These are phyloP conservation scores for Pichia manshurica DNA, from an alignment of 805 yeast genomes.

Conservation along the genomic window DNA sequence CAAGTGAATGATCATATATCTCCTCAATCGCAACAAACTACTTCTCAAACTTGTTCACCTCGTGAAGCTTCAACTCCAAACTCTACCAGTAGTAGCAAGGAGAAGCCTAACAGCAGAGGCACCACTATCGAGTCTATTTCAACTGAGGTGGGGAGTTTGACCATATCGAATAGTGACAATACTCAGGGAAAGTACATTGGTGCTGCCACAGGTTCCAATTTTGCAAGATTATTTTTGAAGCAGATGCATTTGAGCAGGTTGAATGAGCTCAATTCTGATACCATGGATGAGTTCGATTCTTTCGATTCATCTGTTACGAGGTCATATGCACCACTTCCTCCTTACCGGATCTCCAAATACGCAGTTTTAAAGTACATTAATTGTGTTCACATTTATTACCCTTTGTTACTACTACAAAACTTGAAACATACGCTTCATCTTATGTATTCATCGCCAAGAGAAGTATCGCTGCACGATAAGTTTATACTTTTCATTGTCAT, in stretches of 20 bases:
- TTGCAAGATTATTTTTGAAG: conserved; percentile 20
- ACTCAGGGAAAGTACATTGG: conserved; percentile 17
- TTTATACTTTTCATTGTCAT: conserved; percentile 20
- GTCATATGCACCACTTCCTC: conserved; percentile 23
- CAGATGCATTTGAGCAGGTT: conserved; percentile 19
- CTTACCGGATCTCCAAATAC: conserved; percentile 13
- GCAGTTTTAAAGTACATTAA: conserved; percentile 18
- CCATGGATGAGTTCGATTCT: conserved; percentile 12
- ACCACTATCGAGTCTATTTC: conserved; percentile 22
- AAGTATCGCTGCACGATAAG: conserved; percentile 19
- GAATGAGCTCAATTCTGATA: conserved; percentile 3
- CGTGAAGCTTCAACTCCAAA: background rate
- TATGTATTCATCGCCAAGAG: conserved; percentile 15
- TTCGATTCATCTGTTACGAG: conserved; percentile 16
- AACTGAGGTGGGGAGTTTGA: conserved; percentile 24
- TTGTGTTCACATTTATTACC: conserved; percentile 19
- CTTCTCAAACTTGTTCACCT: background rate
- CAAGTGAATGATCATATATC: background rate
- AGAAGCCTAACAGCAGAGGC: background rate
- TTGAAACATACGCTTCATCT: conserved; percentile 11
- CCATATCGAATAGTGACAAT: conserved; percentile 14
- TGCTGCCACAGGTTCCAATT: conserved; percentile 26
- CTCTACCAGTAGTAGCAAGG: background rate
- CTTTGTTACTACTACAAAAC: conserved; percentile 16
- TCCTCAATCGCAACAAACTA: background rate